Percentiles rank a stretch among this genome's conserved stretches.
Evolutionary conservation across 257 asterid species (phyloP).

Genomic region (Fraxinus anomala): DNA sequence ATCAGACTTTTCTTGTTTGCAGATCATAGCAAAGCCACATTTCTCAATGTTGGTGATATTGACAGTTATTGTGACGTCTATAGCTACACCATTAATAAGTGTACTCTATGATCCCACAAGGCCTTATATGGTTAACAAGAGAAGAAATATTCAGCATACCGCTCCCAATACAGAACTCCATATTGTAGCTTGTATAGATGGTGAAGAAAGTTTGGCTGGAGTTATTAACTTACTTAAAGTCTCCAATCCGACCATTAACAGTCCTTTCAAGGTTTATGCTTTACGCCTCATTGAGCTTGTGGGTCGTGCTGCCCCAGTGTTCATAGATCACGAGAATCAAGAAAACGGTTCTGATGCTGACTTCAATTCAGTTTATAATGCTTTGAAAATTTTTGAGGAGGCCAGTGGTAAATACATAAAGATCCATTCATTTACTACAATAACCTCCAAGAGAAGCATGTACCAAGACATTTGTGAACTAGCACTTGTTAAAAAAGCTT

Average conservation of each 20-base stretch:
- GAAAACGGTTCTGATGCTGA: constrained; percentile 20
- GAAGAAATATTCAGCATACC: constrained; percentile 70
- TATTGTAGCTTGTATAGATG: constrained; percentile 55
- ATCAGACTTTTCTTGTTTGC: constrained; percentile 26
- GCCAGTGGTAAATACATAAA: constrained; percentile 37
- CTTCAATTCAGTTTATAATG: constrained; percentile 46
- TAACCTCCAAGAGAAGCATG: constrained; percentile 56
- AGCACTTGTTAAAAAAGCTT: constrained; percentile 58
- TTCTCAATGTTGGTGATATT: constrained; percentile 56
- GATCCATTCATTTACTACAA: constrained; percentile 51
- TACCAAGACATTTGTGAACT: constrained; percentile 77
- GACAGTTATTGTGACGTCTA: constrained; percentile 43
- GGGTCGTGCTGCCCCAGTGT: constrained; percentile 60
- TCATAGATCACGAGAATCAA: constrained; percentile 57
- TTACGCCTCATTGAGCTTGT: constrained; percentile 59
- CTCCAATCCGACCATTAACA: constrained; percentile 48
- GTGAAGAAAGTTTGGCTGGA: constrained; percentile 51
- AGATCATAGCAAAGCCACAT: constrained; percentile 56
- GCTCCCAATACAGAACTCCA: constrained; percentile 53
- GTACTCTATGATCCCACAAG: constrained; percentile 67
- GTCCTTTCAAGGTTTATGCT: constrained; percentile 56
- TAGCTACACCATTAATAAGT: constrained; percentile 59
- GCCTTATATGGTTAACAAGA: constrained; percentile 71
- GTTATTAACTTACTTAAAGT: constrained; percentile 51
- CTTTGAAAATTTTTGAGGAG: constrained; percentile 50